Conservation (phyloP, 495 filamentous ascomycete genomes). For the Aspergillus nanangensis region DNA sequence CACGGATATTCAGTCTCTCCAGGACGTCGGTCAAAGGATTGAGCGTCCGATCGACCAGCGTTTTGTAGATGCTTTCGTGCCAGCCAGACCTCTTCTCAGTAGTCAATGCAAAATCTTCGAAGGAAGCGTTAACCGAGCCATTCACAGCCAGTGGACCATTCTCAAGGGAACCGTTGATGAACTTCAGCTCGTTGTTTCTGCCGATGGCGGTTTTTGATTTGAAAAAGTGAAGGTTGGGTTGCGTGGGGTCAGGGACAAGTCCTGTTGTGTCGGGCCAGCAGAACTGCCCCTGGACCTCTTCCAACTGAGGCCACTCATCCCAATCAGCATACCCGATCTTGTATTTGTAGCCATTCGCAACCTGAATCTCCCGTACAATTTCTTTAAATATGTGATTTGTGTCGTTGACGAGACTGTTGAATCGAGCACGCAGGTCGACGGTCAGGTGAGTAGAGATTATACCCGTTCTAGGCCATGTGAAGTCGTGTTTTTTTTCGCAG, state of each 20-base stretch:
- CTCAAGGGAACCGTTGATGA: neutral
- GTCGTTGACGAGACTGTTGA: conserved; percentile 19
- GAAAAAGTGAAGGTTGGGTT: conserved; percentile 18
- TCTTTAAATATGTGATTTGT: too few relatives aligned
- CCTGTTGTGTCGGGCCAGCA: conserved; percentile 14
- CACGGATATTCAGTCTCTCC: too few relatives aligned
- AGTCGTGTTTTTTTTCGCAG: conserved; percentile 17
- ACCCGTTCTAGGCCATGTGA: conserved; percentile 5
- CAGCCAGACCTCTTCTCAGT: too few relatives aligned
- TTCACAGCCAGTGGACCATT: too few relatives aligned
- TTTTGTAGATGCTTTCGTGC: too few relatives aligned
- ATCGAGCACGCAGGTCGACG: conserved; percentile 12
- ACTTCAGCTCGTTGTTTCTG: neutral
- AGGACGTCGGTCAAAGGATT: too few relatives aligned
- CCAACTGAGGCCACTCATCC: conserved; percentile 13
- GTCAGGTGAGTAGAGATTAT: conserved; percentile 10
- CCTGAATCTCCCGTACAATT: conserved; percentile 2
- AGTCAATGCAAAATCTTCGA: too few relatives aligned
- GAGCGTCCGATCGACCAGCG: too few relatives aligned
- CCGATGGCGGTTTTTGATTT: conserved; percentile 13
- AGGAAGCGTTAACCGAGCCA: too few relatives aligned
- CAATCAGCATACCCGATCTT: conserved; percentile 18
- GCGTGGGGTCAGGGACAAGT: conserved; percentile 16
- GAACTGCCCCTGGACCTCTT: conserved; percentile 16
- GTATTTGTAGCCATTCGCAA: conserved; percentile 1